Evolutionary conservation across 768 basidiomycete genomes (phyloP), one percentile per base, ranked within the genome.

Genomic region (Neoboletus magnificus): DNA sequence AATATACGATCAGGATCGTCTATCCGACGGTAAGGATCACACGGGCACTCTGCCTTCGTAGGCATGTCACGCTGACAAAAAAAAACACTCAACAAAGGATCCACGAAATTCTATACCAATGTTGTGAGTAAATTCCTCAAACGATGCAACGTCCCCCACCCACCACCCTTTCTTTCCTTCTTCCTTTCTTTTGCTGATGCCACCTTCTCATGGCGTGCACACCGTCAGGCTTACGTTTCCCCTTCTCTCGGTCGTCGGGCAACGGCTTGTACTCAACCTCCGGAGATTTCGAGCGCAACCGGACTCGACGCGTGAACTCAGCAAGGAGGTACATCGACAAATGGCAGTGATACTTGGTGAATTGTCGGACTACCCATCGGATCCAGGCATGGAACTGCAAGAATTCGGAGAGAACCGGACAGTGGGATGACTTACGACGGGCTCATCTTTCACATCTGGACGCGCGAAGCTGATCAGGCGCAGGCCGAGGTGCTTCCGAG

Each of bases 241-340:
- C 1, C 13, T 64, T 7, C 13, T 65, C 10, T 36, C 50, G 2
- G 18, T 66, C 39, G 53, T 56, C 46, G 68, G 52, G 48, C 69
- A 56, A 55, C 71, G 60, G 44, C 66, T 62, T 50, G 64, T 60
- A 33, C 55, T 62, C 52, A 68, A 62, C 52, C 61, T 62, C 16
- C 55, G 51, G 13, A 27, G 37, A 58, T 59, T 64, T 4, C 54
- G 46, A 22, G 16, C 25, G 20, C 48, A 5, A 1, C 46, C 44
- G 0, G 48, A 62, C 30, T 39, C 54, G 37, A 65, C 49, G 2
- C 39, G 37, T 45, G 50, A 69, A 12, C 3, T 67, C 22, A 65
- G 48, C 30, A 45, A 25, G 4, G 48, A 62, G 27, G 30, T 62
- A 22, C 40, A 27, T 10, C 23, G 62, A 50, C 62, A 63, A n/a